phyloP scores from a whole-genome alignment of 768 basidiomycete genomes.

The Leccinellum albellum region DNA sequence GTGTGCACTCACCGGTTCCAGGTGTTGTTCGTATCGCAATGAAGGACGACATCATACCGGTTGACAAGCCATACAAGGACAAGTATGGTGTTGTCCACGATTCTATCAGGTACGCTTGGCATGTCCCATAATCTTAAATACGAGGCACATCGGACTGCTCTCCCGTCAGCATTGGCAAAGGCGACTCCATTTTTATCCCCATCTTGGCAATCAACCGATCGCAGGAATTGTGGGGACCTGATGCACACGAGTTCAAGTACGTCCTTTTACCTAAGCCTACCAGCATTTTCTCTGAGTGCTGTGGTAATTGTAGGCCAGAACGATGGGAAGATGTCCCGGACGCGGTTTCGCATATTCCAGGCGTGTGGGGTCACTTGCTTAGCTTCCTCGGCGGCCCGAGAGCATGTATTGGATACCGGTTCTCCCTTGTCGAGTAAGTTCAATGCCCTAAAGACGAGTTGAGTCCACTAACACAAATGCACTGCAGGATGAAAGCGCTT shows the following conservation, averaged over 20 bases:
- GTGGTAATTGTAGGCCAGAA: slow-evolving; percentile 18
- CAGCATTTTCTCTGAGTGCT: neutral
- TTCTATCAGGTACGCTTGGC: slow-evolving; percentile 32
- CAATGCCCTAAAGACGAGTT: neutral
- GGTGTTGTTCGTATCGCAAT: slow-evolving; percentile 40
- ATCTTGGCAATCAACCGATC: slow-evolving; percentile 51
- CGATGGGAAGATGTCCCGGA: slow-evolving; percentile 54
- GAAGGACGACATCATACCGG: slow-evolving; percentile 52
- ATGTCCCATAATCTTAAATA: neutral
- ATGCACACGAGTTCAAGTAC: slow-evolving; percentile 58
- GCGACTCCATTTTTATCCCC: slow-evolving; percentile 46
- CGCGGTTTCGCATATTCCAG: slow-evolving; percentile 46
- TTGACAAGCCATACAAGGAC: slow-evolving; percentile 45
- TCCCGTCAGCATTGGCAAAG: slow-evolving; percentile 37
- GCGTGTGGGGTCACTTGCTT: slow-evolving; percentile 57
- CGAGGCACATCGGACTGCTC: neutral
- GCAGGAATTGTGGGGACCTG: slow-evolving; percentile 57
- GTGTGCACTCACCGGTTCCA: slow-evolving; percentile 52
- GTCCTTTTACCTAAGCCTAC: neutral
- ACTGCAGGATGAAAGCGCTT: neutral
- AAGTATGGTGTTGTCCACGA: slow-evolving; percentile 39
- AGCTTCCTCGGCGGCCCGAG: slow-evolving; percentile 64
- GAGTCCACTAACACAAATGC: neutral
- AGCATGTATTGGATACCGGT: slow-evolving; percentile 66
- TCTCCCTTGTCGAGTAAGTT: slow-evolving; percentile 55